phyloP scores from a whole-genome alignment of 208 protist genomes.

The Porcisia hertigi region DNA sequence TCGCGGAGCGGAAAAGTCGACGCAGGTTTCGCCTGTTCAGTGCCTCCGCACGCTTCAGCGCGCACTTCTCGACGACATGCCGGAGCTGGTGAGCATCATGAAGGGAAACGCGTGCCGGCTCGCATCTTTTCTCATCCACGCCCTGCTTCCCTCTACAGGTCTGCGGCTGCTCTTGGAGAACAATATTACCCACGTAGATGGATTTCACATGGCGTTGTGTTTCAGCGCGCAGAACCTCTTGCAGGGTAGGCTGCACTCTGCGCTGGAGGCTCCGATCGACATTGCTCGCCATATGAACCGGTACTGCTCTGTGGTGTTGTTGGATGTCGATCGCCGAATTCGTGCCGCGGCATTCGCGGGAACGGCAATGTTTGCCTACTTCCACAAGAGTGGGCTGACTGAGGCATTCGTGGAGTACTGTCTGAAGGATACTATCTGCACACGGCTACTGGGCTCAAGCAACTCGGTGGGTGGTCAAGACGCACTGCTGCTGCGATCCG shows the following conservation, averaged over 20 bases:
- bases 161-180: slow-evolving; percentile 72
- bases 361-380: slow-evolving; percentile 72
- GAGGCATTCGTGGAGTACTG: slow-evolving; percentile 73
- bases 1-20: slow-evolving; percentile 36
- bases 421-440: slow-evolving; percentile 56
- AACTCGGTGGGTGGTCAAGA: slow-evolving; percentile 35
- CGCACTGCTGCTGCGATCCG: slow-evolving; percentile 36
- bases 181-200: slow-evolving; percentile 65
- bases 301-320: slow-evolving; percentile 64
- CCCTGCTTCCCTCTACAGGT: slow-evolving; percentile 65
- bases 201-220: slow-evolving; percentile 75
- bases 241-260: slow-evolving; percentile 29
- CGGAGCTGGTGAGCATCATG: slow-evolving; percentile 54
- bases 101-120: slow-evolving; percentile 65
- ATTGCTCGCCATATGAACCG: slow-evolving; percentile 49
- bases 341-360: slow-evolving; percentile 34
- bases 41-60: slow-evolving; percentile 61
- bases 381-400: slow-evolving; percentile 55
- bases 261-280: slow-evolving; percentile 67
- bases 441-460: slow-evolving; percentile 61
- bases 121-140: slow-evolving; percentile 72
- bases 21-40: slow-evolving; percentile 48
- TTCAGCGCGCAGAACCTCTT: slow-evolving; percentile 62
- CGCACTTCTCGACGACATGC: slow-evolving; percentile 71
- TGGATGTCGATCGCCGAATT: slow-evolving; percentile 45